Evolutionary conservation across 2,329 filamentous ascomycete genomes (phyloP), one percentile per base, ranked within the genome.

Genomic region (Graphilbum fragrans): DNA sequence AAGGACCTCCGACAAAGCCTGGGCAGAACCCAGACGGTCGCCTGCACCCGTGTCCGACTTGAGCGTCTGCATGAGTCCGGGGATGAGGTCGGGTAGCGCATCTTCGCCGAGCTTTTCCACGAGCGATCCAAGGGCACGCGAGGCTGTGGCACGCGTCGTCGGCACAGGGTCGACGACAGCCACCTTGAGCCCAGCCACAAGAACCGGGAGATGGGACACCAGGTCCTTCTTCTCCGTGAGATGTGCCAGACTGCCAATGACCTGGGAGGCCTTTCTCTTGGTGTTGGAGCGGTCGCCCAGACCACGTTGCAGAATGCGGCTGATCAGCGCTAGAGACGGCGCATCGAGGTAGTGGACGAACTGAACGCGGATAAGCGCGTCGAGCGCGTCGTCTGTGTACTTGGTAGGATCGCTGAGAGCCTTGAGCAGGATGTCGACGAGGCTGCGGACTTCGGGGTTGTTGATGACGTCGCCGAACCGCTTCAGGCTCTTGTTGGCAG

Each of bases 271-370:
- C 63, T 98, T 98, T 52, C 88, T 78, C 65, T 98, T 98, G 10
- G 92, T 98, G 48, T 82, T 84, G 43, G 93, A 98, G 38, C 93
- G 75, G 57, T 95, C 92, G 42, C 79, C 79, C 33, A 98, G 67
- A 45, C 92, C 92, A 57, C 93, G 84, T 62, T 98, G 88, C 29
- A 98, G 69, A 52, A 98, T 96, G 48, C 92, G 86, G 37, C 92
- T 93, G 48, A 98, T 86, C 41, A 98, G 74, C 18, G 92, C 92
- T 52, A 98, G 70, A 2, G 93, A 98, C 5, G 92, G 92, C 1
- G 93, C 86, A 60, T 98, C 92, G n/a, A 98, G 74, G 56, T 96
- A 98, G 63, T 98, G 92, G 14, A 95, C 80, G 57, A 98, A 98
- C 38, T 87, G 87, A n/a, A 98, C 85, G 64, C 94, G 95, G 67